Base-by-base conservation (phyloP, 805 yeast genomes). In the Hanseniaspora valbyensis region DNA sequence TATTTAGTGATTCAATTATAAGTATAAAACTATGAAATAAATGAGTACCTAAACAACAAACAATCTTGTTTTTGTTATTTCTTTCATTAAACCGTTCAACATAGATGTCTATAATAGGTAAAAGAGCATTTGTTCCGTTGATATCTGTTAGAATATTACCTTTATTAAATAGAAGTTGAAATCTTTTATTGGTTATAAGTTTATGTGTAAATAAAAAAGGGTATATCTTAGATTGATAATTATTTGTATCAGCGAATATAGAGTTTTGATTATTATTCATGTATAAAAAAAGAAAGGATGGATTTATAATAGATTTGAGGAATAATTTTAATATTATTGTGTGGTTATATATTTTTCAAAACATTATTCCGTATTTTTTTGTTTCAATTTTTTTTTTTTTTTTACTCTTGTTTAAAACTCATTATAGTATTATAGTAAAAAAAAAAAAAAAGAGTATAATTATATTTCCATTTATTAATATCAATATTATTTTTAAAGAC, bases 11-110 rank as follows among this genome's bases (percentile, higher is more conserved):
- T 19, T 46, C 50, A 4, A 46, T 21, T 3, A 46, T 46, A 13
- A 39, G 4, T 24, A 46, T 21, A 38, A 46, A 46, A 28, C 50
- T 46, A 19, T 46, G 50, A 16, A 46, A 46, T 13, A 46, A n/a
- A 4, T 39, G 44, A 5, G 50, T 46, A 4, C 50, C 50, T 18
- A 46, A 32, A 19, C 50, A 46, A 18, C 50, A 46, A 8, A 30
- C 16, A 6, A 46, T 19, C 16, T 10, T 24, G 13, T 46, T 39
- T 8, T 38, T 22, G 8, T 22, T 29, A 39, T 46, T 22, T 1
- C 14, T 30, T 8, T 29, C 42, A 6, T 30, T 9, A 26, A 22
- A 46, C 28, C 39, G 24, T 14, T 46, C 50, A 24, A 39, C 16
- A 18, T 22, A 46, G 21, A 46, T 46, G 33, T 46, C 29, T 7